Percentiles rank a stretch among this genome's conserved stretches.
Evolutionary conservation across 177 flowering plant genomes (phyloP).

Genomic region (Vitis hybrid): DNA sequence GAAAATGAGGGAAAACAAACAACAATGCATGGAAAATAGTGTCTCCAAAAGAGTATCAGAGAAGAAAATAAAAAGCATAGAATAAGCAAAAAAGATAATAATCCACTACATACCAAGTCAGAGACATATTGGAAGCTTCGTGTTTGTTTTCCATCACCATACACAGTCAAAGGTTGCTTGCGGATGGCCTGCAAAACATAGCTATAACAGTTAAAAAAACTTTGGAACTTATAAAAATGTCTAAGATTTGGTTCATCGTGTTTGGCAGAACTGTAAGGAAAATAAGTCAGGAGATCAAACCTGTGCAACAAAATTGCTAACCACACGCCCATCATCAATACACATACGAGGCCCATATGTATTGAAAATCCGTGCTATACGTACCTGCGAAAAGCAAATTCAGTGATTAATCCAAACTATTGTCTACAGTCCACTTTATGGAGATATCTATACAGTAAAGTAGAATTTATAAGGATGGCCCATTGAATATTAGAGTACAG

Average conservation of each 20-base stretch:
- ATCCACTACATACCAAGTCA: conserved; percentile 64
- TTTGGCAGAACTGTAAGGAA: background rate
- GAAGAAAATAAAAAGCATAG: background rate
- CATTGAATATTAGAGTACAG: background rate
- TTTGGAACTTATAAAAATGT: background rate
- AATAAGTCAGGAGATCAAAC: conserved; percentile 32
- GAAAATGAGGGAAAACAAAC: too few species aligned
- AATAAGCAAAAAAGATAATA: background rate
- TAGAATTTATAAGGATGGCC: too few species aligned
- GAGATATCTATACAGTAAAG: background rate
- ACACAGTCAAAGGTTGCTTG: conserved; percentile 84
- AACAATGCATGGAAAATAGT: background rate
- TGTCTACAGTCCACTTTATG: background rate
- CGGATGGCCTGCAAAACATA: conserved; percentile 71
- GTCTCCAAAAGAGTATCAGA: background rate
- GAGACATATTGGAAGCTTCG: conserved; percentile 95
- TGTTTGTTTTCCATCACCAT: conserved; percentile 96
- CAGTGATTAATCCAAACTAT: background rate
- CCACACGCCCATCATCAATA: conserved; percentile 89
- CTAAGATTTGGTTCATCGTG: background rate
- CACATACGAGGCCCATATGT: conserved; percentile 93
- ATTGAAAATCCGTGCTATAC: conserved; percentile 83
- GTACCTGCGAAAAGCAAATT: conserved; percentile 50
- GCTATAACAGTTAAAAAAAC: background rate
- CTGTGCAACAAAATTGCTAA: conserved; percentile 97